Evolutionary conservation across 345 rosid genomes (phyloP), one percentile per base, ranked within the genome.

Genomic region (Ceriops zippeliana): DNA sequence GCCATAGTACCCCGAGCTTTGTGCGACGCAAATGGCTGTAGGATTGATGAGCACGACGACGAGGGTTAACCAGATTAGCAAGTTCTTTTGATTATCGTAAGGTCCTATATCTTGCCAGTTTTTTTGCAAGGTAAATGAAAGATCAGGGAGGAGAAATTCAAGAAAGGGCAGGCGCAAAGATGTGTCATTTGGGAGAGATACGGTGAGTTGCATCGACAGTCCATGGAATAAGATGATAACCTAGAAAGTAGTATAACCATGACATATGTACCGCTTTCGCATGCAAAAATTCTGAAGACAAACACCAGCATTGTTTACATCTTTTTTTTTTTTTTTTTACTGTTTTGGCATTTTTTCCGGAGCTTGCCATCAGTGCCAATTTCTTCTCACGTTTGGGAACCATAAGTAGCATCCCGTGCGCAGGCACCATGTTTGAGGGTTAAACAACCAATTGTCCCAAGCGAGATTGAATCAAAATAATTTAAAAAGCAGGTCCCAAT

Each of bases 11-110:
- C 28, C 5, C 58, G 4, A 54, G 58, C 58, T 26, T 8, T 73
- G 65, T 2, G 53, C 67, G 5, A 42, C 49, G 35, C 58, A 68
- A 32, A 65, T 47, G 42, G 84, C 67, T 26, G 77, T 71, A 6
- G 73, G 68, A 57, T 63, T 16, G 47, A 72, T 65, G 54, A 79
- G 27, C 13, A 73, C 16, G 58, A 70, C 54, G 47, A 49, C 31
- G 17, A 53, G 58, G 42, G 70, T n/a, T 4, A 68, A 30, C 42
- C 75, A 5, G 1, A 68, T 30, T 17, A 70, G 61, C 58, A 58
- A 51, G 24, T 22, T 67, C 65, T 63, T 69, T 20, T 32, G 24
- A 52, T 34, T 10, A 53, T n/a, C 35, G 20, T 15, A 34, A 57
- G 66, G 53, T 19, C 37, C 80, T 80, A 75, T 75, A 13, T 4